A percentile compares a stretch with the other conserved stretches of the same genome.
Conservation (phyloP, 2,329 filamentous ascomycete genomes). For the Pseudogymnoascus pannorum region DNA sequence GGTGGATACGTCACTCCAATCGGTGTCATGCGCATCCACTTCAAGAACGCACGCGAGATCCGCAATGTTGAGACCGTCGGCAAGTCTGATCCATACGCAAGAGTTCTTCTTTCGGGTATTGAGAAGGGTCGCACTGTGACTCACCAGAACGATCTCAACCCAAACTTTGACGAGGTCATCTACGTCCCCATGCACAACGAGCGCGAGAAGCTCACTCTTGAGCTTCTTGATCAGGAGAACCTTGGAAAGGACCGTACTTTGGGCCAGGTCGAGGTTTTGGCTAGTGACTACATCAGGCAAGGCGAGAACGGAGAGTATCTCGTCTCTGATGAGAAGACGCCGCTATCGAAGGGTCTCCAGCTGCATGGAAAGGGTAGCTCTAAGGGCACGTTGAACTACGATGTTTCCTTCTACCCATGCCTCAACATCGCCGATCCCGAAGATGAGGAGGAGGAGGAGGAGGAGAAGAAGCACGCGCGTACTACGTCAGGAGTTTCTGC, state of each 20-base stretch:
- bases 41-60: slow-evolving; percentile 72
- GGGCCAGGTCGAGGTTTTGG: slow-evolving; percentile 69
- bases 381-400: slow-evolving; percentile 79
- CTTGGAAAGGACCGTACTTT: slow-evolving; percentile 85
- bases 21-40: slow-evolving; percentile 90
- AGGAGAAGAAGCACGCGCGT: slow-evolving; percentile 30
- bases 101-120: slow-evolving; percentile 81
- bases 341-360: slow-evolving; percentile 60
- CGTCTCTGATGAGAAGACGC: slow-evolving; percentile 67
- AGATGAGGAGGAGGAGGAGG: slow-evolving; percentile 59
- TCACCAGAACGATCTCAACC: slow-evolving; percentile 91
- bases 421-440: slow-evolving; percentile 84
- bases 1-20: slow-evolving; percentile 90
- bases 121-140: slow-evolving; percentile 90
- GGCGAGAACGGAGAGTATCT: slow-evolving; percentile 74
- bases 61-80: slow-evolving; percentile 92
- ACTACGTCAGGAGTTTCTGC: slow-evolving; percentile 12
- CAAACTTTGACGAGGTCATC: slow-evolving; percentile 90
- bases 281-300: slow-evolving; percentile 71
- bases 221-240: slow-evolving; percentile 95
- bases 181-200: slow-evolving; percentile 84
- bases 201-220: slow-evolving; percentile 76
- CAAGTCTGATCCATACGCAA: slow-evolving; percentile 92
- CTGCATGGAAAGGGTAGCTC: slow-evolving; percentile 64
- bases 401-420: slow-evolving; percentile 82